phyloP scores from a whole-genome alignment of 805 yeast species.

The Tetrapisispora nanseiensis region DNA sequence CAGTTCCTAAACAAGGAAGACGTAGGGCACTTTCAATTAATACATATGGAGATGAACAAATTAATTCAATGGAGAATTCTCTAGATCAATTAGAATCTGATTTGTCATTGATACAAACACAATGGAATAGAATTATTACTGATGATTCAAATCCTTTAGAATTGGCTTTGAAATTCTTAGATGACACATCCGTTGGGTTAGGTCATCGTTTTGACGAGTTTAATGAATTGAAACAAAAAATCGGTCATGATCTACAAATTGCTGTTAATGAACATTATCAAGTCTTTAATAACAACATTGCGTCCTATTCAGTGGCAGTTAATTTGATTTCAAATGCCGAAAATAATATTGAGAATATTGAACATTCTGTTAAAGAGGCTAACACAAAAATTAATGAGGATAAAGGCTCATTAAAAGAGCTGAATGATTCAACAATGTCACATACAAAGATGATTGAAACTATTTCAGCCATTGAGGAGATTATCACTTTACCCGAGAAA shows the following conservation, averaged over 20 bases:
- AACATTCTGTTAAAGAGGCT: slow-evolving; percentile 33
- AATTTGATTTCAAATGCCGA: slow-evolving; percentile 58
- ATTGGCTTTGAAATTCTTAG: slow-evolving; percentile 71
- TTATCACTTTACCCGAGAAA: slow-evolving; percentile 48
- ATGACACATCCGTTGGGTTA: slow-evolving; percentile 83
- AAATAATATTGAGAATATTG: slow-evolving; percentile 39
- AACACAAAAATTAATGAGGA: slow-evolving; percentile 42
- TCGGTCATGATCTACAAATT: slow-evolving; percentile 47
- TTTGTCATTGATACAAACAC: slow-evolving; percentile 28
- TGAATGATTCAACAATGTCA: slow-evolving; percentile 51
- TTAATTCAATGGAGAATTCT: slow-evolving; percentile 22
- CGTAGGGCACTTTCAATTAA: slow-evolving; percentile 25
- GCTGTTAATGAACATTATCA: slow-evolving; percentile 79
- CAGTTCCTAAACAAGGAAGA: slow-evolving; percentile 12
- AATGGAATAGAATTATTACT: slow-evolving; percentile 42
- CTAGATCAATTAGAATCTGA: slow-evolving; percentile 24
- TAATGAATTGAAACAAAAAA: slow-evolving; percentile 43
- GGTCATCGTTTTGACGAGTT: slow-evolving; percentile 69
- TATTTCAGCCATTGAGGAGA: slow-evolving; percentile 52
- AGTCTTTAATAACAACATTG: slow-evolving; percentile 76
- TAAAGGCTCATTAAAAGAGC: slow-evolving; percentile 48
- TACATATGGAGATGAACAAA: slow-evolving; percentile 22
- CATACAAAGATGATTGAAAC: slow-evolving; percentile 63
- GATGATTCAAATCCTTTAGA: slow-evolving; percentile 73
- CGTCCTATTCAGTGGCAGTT: slow-evolving; percentile 68